Evolutionary conservation across 1,139 yeast genomes (phyloP).

Genomic region (Taphrina communis): DNA sequence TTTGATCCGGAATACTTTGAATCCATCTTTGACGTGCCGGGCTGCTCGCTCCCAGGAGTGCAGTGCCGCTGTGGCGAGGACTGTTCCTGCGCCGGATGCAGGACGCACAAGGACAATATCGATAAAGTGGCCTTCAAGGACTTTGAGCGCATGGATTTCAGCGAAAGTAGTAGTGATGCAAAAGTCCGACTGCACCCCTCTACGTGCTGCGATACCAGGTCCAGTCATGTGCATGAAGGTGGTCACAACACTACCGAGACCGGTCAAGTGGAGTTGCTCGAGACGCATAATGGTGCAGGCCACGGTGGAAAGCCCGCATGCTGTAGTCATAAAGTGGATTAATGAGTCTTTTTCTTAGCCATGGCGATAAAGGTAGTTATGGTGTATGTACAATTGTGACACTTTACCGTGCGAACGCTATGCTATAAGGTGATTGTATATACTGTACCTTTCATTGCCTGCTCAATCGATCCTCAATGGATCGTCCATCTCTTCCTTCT

Average conservation of each 20-base stretch:
- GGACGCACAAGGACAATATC: constrained; percentile 31
- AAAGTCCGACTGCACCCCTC: constrained; percentile 27
- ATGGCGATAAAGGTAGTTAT: not conserved
- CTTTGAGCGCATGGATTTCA: constrained; percentile 36
- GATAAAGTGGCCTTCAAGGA: constrained; percentile 21
- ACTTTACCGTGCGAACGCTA: not conserved
- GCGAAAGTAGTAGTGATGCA: not conserved
- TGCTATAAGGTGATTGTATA: not conserved
- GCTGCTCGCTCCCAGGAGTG: constrained; percentile 34
- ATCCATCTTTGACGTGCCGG: constrained; percentile 33
- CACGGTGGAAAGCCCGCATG: not conserved
- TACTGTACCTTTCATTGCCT: constrained; percentile 1
- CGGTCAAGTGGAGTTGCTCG: not conserved
- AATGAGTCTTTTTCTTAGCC: not conserved
- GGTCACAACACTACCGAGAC: too few relatives aligned
- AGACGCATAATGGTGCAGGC: not conserved
- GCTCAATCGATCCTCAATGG: constrained; percentile 17
- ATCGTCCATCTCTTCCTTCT: constrained; percentile 13
- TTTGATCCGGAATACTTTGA: constrained; percentile 35
- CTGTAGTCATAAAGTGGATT: constrained; percentile 3
- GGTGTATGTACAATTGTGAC: not conserved
- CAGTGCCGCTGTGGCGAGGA: constrained; percentile 37
- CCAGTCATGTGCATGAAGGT: constrained; percentile 14
- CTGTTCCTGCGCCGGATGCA: constrained; percentile 35
- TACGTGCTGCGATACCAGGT: constrained; percentile 33